phyloP scores from a whole-genome alignment of 202 grass and related monocot genomes.

The Elaeis oleifera region DNA sequence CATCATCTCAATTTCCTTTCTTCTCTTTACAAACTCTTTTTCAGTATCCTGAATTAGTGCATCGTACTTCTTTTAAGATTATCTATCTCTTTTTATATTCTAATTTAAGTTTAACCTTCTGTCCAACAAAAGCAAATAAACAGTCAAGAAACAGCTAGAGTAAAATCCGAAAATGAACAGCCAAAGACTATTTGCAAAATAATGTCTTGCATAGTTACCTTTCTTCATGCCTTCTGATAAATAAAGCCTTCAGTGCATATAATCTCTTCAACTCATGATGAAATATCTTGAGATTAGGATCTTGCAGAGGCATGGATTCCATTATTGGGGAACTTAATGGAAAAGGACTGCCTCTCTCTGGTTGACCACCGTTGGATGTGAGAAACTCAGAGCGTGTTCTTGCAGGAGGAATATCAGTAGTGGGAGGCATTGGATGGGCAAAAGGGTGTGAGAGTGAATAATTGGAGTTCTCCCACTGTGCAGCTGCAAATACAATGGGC shows the following conservation, averaged over 20 bases:
- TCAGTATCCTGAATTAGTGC: conserved; percentile 33
- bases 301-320: conserved; percentile 21
- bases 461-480: conserved; percentile 8
- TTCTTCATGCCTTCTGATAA: conserved; percentile 38
- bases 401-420: conserved; percentile 4
- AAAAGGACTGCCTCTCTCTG: conserved; percentile 11
- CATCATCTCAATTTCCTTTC: conserved; percentile 24
- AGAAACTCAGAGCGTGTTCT: conserved; percentile 15
- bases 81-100: conserved; percentile 32
- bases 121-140: conserved; percentile 25
- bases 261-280: conserved; percentile 32
- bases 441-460: conserved; percentile 11
- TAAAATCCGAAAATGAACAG: conserved; percentile 16
- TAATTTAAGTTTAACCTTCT: conserved; percentile 37
- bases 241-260: conserved; percentile 10
- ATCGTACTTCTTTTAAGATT: conserved; percentile 43
- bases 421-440: conserved; percentile 6
- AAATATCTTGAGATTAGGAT: conserved; percentile 16
- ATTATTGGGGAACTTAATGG: conserved; percentile 14
- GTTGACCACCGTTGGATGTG: conserved; percentile 22
- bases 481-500: conserved; percentile 1
- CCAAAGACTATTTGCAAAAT: conserved; percentile 5
- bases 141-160: conserved; percentile 11
- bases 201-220: conserved; percentile 30
- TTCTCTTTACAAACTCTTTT: conserved; percentile 28